Evolutionary conservation across 2,329 filamentous ascomycete genomes (phyloP).

Genomic region (Karstenula rhodostoma): DNA sequence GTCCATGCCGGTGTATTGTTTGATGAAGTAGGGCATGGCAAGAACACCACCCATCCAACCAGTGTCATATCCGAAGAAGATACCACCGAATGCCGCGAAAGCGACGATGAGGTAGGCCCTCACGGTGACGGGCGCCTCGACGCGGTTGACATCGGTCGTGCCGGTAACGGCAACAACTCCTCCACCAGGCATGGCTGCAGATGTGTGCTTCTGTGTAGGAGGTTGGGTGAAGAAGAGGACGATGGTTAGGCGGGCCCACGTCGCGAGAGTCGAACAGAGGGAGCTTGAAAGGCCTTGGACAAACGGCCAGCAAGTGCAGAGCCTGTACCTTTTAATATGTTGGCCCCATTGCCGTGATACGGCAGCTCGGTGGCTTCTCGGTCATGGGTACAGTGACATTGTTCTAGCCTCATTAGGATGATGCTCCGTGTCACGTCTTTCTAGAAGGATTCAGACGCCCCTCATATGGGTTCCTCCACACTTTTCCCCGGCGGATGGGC

Average conservation of each 20-base stretch:
- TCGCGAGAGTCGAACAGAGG: constrained; percentile 28
- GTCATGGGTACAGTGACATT: constrained; percentile 47
- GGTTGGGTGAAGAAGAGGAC: constrained; percentile 20
- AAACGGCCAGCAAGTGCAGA: constrained; percentile 22
- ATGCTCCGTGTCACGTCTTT: constrained; percentile 43
- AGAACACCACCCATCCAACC: constrained; percentile 77
- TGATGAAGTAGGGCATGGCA: constrained; percentile 52
- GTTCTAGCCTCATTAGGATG: constrained; percentile 37
- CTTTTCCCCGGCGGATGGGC: constrained; percentile 20
- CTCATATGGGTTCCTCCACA: constrained; percentile 16
- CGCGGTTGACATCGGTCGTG: constrained; percentile 61
- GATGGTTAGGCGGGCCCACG: constrained; percentile 31
- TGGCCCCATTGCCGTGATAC: constrained; percentile 39
- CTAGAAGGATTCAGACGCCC: constrained; percentile 39
- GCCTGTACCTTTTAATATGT: constrained; percentile 42
- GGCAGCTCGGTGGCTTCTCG: constrained; percentile 43
- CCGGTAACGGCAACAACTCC: constrained; percentile 46
- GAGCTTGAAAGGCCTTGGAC: constrained; percentile 36
- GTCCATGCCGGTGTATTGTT: constrained; percentile 43
- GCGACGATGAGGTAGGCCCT: constrained; percentile 58
- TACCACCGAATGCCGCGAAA: constrained; percentile 62
- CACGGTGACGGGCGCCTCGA: constrained; percentile 61
- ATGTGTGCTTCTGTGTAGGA: constrained; percentile 23
- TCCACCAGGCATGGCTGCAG: constrained; percentile 47
- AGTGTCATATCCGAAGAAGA: constrained; percentile 83